phyloP scores from a whole-genome alignment of 345 rosid species.

The Arabidopsis arenosa region DNA sequence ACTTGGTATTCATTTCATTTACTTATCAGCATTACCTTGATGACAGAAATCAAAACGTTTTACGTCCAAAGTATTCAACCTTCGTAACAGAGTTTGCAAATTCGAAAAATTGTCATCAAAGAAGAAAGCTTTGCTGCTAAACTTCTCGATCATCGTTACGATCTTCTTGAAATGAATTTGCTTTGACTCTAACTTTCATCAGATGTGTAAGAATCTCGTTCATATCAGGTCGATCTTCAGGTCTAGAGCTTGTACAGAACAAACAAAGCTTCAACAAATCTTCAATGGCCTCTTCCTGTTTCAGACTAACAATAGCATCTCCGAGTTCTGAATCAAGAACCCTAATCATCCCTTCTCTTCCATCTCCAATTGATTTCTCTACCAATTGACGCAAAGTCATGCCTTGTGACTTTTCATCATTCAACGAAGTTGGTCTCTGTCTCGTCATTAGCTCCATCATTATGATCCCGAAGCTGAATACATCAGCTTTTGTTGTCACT shows the following conservation, averaged over 20 bases:
- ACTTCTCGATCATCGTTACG: neutral
- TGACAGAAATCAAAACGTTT: too few species aligned
- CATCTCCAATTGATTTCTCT: constrained; percentile 54
- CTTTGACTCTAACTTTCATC: constrained; percentile 49
- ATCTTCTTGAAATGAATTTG: neutral
- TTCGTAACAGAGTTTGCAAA: neutral
- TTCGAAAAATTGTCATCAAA: neutral
- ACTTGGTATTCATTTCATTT: neutral
- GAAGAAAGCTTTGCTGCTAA: neutral
- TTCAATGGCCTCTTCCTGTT: constrained; percentile 33
- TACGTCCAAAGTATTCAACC: neutral
- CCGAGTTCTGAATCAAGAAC: constrained; percentile 34
- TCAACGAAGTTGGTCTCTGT: constrained; percentile 73
- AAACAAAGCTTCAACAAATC: constrained; percentile 58
- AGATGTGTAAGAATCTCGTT: constrained; percentile 63
- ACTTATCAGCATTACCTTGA: too few species aligned
- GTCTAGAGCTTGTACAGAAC: constrained; percentile 63
- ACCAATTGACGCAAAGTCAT: constrained; percentile 59
- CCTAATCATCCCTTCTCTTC: constrained; percentile 41
- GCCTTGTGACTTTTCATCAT: constrained; percentile 55
- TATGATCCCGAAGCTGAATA: constrained; percentile 79
- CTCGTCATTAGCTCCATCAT: constrained; percentile 76
- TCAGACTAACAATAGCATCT: neutral
- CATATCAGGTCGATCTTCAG: constrained; percentile 68
- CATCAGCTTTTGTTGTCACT: constrained; percentile 81